Conservation (phyloP, 1,139 yeast species). For the Yamadazyma conglobata region DNA sequence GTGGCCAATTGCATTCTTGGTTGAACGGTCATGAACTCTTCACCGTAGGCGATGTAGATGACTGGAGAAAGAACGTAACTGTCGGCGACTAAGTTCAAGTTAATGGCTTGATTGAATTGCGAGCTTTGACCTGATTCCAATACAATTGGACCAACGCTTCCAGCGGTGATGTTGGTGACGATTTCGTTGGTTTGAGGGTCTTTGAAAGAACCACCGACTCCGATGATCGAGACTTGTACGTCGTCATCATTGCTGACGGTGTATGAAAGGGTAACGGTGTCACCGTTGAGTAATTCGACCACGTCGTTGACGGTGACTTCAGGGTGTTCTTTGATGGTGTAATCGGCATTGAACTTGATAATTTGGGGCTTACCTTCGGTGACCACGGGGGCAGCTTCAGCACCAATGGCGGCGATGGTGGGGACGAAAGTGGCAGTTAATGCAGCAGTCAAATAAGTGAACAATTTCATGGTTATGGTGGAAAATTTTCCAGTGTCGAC, state of each 20-base stretch:
- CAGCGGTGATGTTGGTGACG: conserved; percentile 61
- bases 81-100: conserved; percentile 54
- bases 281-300: conserved; percentile 48
- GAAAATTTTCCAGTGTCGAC: neutral
- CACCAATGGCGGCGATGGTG: conserved; percentile 16
- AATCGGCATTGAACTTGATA: conserved; percentile 40
- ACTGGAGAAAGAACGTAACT: conserved; percentile 62
- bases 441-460: conserved; percentile 16
- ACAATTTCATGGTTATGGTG: conserved; percentile 18
- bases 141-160: conserved; percentile 59
- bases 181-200: conserved; percentile 52
- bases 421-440: too few relatives aligned
- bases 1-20: conserved; percentile 56
- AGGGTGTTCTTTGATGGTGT: conserved; percentile 41
- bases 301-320: conserved; percentile 31
- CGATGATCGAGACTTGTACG: conserved; percentile 51
- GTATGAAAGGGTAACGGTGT: conserved; percentile 53
- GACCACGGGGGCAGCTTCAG: conserved; percentile 12
- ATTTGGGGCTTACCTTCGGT: conserved; percentile 18
- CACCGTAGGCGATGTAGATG: conserved; percentile 46
- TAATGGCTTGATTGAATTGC: conserved; percentile 51
- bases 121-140: conserved; percentile 49
- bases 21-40: conserved; percentile 52
- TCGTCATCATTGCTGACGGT: conserved; percentile 57
- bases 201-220: conserved; percentile 69